Conservation (phyloP, 257 asterid species). For the Salvia rosmarinus region DNA sequence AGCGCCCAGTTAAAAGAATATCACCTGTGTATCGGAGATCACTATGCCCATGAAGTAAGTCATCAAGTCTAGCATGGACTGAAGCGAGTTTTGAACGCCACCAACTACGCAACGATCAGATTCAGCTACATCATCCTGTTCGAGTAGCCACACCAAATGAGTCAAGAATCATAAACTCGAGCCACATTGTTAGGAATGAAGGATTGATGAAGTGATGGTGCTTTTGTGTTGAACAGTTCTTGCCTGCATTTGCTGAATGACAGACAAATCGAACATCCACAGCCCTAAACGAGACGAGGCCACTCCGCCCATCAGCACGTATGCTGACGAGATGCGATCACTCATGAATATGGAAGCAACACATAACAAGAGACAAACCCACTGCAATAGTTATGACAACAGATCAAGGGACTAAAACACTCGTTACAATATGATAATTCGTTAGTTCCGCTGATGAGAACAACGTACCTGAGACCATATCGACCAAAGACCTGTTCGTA, state of each 20-base stretch:
- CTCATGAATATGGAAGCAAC: conserved; percentile 66
- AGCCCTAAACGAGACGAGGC: conserved; percentile 89
- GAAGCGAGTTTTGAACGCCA: conserved; percentile 92
- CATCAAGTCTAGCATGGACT: conserved; percentile 76
- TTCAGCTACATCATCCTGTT: conserved; percentile 73
- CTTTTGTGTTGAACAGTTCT: background rate
- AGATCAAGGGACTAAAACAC: background rate
- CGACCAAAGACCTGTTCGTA: conserved; percentile 88
- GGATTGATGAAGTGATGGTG: too few relatives aligned
- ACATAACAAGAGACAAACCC: conserved; percentile 73
- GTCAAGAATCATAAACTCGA: background rate
- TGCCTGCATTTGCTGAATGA: conserved; percentile 97
- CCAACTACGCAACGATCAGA: conserved; percentile 80
- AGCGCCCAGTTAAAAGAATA: conserved; percentile 15
- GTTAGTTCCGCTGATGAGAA: background rate
- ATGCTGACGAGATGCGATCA: conserved; percentile 51
- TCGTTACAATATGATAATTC: background rate
- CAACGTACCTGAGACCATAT: conserved; percentile 93
- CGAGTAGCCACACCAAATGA: background rate
- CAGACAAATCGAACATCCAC: conserved; percentile 90
- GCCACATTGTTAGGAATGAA: background rate
- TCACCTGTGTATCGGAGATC: conserved; percentile 85
- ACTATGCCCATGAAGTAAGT: conserved; percentile 76
- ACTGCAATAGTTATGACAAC: conserved; percentile 46
- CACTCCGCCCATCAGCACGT: conserved; percentile 80